These are phyloP conservation scores for Stachybotrys chartarum DNA, from an alignment of 2,329 filamentous ascomycete species.

Conservation along the genomic window DNA sequence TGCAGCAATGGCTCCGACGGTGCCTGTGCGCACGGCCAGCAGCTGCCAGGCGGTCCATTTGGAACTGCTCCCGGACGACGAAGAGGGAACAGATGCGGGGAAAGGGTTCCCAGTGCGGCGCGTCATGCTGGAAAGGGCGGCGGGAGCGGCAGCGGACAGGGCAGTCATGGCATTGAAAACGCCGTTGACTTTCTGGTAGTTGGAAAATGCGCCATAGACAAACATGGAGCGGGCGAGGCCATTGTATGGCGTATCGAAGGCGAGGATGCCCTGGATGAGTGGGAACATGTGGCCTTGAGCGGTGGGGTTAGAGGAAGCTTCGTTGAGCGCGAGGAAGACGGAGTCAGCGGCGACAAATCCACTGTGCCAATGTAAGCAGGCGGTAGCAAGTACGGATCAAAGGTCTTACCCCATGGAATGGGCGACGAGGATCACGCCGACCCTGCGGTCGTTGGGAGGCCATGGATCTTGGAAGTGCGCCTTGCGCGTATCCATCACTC, in stretches of 20 bases:
- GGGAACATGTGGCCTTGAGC: slow-evolving; percentile 58
- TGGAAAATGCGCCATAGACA: slow-evolving; percentile 52
- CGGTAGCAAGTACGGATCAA: background rate
- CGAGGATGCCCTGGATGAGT: slow-evolving; percentile 69
- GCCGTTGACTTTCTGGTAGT: slow-evolving; percentile 49
- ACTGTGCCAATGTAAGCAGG: slow-evolving; percentile 20
- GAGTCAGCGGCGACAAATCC: slow-evolving; percentile 81
- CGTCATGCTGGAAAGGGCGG: slow-evolving; percentile 32
- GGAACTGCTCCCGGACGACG: slow-evolving; percentile 19
- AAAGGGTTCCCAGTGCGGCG: slow-evolving; percentile 12
- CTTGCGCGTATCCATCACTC: slow-evolving; percentile 71
- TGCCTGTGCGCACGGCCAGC: slow-evolving; percentile 73
- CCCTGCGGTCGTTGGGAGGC: slow-evolving; percentile 72
- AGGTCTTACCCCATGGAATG: slow-evolving; percentile 65
- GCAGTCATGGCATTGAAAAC: slow-evolving; percentile 53
- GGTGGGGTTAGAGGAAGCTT: slow-evolving; percentile 38
- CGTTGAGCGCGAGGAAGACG: slow-evolving; percentile 64
- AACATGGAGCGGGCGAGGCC: slow-evolving; percentile 55
- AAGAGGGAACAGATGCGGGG: slow-evolving; percentile 2
- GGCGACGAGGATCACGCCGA: slow-evolving; percentile 71
- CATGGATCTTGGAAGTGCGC: slow-evolving; percentile 63
- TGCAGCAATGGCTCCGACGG: slow-evolving; percentile 71
- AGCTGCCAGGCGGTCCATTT: slow-evolving; percentile 50
- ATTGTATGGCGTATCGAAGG: slow-evolving; percentile 82
- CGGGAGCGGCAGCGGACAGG: slow-evolving; percentile 39